These are phyloP conservation scores for Typha latifolia DNA, from an alignment of 176 grass and related monocot species.

Conservation along the genomic window DNA sequence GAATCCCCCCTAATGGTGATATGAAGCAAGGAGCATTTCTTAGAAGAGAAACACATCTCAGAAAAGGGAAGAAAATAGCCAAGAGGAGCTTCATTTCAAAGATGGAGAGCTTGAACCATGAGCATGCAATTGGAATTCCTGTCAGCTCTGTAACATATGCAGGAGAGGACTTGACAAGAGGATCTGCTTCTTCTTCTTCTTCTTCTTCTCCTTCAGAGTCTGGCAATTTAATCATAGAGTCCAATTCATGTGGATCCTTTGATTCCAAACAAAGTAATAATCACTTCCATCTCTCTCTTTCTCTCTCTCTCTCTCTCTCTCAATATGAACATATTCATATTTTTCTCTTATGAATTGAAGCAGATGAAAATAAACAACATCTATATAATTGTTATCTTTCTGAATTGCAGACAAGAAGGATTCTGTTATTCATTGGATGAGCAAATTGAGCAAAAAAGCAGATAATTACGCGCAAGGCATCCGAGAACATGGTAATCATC, in stretches of 20 bases:
- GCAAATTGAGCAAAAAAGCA: conserved; percentile 45
- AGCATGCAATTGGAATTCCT: conserved; percentile 65
- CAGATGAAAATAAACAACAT: neutral
- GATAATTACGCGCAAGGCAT: conserved; percentile 52
- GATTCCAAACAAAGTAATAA: conserved; percentile 29
- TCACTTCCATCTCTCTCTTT: conserved; percentile 3
- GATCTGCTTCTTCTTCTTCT: conserved; percentile 25
- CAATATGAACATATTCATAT: too few species aligned
- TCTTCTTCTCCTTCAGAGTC: conserved; percentile 20
- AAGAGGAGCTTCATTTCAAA: neutral
- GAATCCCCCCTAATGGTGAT: neutral
- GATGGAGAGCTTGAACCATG: conserved; percentile 33
- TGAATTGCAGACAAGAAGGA: conserved; percentile 15
- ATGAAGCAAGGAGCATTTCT: conserved; percentile 6
- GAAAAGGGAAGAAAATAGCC: neutral
- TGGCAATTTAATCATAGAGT: conserved; percentile 1
- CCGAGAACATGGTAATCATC: conserved; percentile 60
- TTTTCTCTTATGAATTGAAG: neutral
- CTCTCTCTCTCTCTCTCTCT: too few species aligned
- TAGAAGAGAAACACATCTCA: conserved; percentile 18
- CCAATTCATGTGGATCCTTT: conserved; percentile 20
- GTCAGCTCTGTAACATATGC: conserved; percentile 45
- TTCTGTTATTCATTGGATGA: conserved; percentile 21
- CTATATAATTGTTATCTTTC: conserved; percentile 7
- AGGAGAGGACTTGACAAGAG: conserved; percentile 35